A percentile compares a stretch with the other conserved stretches of the same genome.
Conservation (phyloP, 2,329 filamentous ascomycete species). For the Aspergillus quadrilineatus region DNA sequence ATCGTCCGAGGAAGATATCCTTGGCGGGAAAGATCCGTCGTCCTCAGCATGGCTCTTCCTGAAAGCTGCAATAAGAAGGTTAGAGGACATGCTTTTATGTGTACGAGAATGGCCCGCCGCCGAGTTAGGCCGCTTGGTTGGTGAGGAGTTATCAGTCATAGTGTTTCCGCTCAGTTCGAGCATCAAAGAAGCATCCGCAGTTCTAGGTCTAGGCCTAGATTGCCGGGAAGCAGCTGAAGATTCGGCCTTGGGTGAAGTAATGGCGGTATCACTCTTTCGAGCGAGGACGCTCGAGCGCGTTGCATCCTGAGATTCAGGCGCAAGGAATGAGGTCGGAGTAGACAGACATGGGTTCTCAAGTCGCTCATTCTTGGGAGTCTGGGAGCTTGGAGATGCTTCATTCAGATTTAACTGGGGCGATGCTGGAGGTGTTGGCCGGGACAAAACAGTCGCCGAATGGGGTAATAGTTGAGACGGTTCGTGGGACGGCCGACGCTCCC, state of each 20-base stretch:
- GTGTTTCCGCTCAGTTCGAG: slow-evolving; percentile 25
- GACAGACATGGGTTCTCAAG: slow-evolving; percentile 71
- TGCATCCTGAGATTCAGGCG: slow-evolving; percentile 71
- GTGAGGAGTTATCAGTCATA: slow-evolving; percentile 19
- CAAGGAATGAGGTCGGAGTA: slow-evolving; percentile 81
- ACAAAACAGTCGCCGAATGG: slow-evolving; percentile 32
- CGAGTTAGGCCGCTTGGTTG: slow-evolving; percentile 43
- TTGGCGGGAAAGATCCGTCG: slow-evolving; percentile 25
- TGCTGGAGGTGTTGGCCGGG: slow-evolving; percentile 33
- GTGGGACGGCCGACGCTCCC: slow-evolving; percentile 28
- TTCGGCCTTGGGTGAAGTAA: slow-evolving; percentile 56
- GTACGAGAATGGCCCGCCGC: slow-evolving; percentile 36
- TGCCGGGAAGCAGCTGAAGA: slow-evolving; percentile 34
- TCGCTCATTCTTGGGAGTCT: slow-evolving; percentile 9
- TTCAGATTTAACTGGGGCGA: slow-evolving; percentile 30
- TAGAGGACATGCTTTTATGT: slow-evolving; percentile 32
- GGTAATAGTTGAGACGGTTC: slow-evolving; percentile 34
- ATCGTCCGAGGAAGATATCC: slow-evolving; percentile 30
- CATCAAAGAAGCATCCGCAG: slow-evolving; percentile 42
- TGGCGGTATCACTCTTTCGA: slow-evolving; percentile 59
- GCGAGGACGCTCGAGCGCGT: slow-evolving; percentile 69
- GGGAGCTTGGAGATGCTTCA: slow-evolving; percentile 9
- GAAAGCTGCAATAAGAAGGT: slow-evolving; percentile 28
- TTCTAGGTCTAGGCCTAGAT: slow-evolving; percentile 42
- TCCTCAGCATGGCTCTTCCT: slow-evolving; percentile 19